These are phyloP conservation scores for Penicillium brasilianum DNA, from an alignment of 2,329 filamentous ascomycete species.

Conservation along the genomic window DNA sequence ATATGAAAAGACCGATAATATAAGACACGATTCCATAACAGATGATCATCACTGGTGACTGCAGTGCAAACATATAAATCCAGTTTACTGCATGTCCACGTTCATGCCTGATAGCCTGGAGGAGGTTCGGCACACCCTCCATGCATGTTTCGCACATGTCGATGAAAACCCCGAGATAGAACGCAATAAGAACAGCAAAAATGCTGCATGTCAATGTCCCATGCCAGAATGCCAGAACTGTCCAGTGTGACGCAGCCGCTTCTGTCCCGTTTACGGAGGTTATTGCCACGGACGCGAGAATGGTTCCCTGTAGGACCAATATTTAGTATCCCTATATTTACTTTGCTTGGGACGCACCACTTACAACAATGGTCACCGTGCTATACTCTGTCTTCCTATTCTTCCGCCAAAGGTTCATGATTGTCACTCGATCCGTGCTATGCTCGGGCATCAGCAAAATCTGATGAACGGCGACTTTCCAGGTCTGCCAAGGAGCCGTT, in stretches of 20 bases:
- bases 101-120: not conserved
- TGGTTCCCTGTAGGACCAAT: not conserved
- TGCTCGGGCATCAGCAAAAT: constrained; percentile 12
- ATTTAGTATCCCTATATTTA: not conserved
- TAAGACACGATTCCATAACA: not conserved
- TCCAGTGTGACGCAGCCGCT: not conserved
- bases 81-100: not conserved
- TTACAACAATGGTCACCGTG: not conserved
- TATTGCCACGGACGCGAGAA: not conserved
- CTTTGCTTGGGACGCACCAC: not conserved
- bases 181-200: not conserved
- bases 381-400: not conserved
- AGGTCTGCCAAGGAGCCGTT: not conserved
- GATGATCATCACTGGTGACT: not conserved
- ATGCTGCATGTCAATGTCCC: not conserved
- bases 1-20: not conserved
- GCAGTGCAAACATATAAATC: not conserved
- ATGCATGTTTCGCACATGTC: not conserved
- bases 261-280: not conserved
- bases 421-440: constrained; percentile 20
- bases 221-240: not conserved
- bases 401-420: not conserved
- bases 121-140: not conserved
- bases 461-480: not conserved
- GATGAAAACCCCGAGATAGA: not conserved